phyloP scores from a whole-genome alignment of 2,329 filamentous ascomycete genomes.

The Penicillium sp. region DNA sequence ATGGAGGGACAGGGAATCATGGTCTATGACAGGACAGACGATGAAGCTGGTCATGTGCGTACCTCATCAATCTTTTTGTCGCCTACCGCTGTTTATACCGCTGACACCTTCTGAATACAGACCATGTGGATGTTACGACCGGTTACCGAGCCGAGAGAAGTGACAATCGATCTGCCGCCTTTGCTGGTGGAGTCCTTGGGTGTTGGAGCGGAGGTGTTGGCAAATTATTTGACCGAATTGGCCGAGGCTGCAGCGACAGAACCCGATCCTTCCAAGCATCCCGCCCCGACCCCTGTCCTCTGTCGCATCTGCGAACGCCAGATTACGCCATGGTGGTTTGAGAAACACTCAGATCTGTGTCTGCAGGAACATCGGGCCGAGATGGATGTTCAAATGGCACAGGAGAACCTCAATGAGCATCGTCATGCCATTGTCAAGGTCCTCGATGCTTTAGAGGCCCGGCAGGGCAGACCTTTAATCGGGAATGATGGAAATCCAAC shows the following conservation, averaged over 20 bases:
- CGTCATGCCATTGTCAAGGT: constrained; percentile 93
- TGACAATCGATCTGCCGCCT: constrained; percentile 89
- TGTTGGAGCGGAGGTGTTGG: constrained; percentile 89
- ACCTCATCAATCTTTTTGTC: neutral
- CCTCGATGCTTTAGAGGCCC: constrained; percentile 80
- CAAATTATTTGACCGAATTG: constrained; percentile 85
- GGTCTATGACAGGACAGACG: constrained; percentile 87
- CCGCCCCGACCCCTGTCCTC: constrained; percentile 78
- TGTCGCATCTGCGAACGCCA: constrained; percentile 97
- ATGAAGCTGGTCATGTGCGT: constrained; percentile 82
- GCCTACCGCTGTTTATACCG: constrained; percentile 23
- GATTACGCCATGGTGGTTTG: constrained; percentile 99
- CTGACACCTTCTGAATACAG: constrained; percentile 45
- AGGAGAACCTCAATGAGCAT: constrained; percentile 88
- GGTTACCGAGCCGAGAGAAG: constrained; percentile 80
- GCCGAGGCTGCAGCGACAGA: constrained; percentile 78
- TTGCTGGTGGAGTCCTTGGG: constrained; percentile 90
- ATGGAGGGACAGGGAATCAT: constrained; percentile 97
- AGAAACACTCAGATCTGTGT: constrained; percentile 96
- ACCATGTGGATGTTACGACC: constrained; percentile 99
- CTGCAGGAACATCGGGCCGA: constrained; percentile 94
- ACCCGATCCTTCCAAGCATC: constrained; percentile 68
- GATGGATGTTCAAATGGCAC: constrained; percentile 95
- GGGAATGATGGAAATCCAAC: constrained; percentile 42
- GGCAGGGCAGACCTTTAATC: constrained; percentile 42